Conservation (phyloP, 805 yeast genomes). For the Kodamaea neixiangensis region DNA sequence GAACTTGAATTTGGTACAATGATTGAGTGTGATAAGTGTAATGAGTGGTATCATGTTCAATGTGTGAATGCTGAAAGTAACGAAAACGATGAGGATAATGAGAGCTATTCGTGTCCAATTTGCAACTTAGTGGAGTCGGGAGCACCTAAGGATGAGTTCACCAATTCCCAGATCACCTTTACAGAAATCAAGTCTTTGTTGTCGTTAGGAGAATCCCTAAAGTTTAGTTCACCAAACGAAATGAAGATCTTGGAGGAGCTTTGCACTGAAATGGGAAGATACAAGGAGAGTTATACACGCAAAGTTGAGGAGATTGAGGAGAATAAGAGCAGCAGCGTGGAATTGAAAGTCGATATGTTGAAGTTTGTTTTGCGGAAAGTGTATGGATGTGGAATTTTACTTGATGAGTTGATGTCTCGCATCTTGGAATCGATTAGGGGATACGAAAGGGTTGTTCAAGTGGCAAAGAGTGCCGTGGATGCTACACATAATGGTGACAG, state of each 20-base stretch:
- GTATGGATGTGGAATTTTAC: slow-evolving; percentile 31
- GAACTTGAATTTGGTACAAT: slow-evolving; percentile 59
- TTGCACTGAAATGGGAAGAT: slow-evolving; percentile 12
- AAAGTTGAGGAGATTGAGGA: slow-evolving; percentile 18
- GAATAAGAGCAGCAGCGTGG: neutral
- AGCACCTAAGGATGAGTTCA: slow-evolving; percentile 15
- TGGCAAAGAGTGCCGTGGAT: neutral
- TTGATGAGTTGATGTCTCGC: slow-evolving; percentile 22
- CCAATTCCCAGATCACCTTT: neutral
- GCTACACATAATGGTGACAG: neutral
- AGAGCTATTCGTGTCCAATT: slow-evolving; percentile 31
- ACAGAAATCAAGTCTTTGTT: slow-evolving; percentile 8
- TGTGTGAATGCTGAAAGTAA: slow-evolving; percentile 45
- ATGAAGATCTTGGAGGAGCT: slow-evolving; percentile 20
- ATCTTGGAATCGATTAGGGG: slow-evolving; percentile 18
- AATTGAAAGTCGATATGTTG: slow-evolving; percentile 23
- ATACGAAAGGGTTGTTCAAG: neutral
- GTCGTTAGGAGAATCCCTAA: slow-evolving; percentile 17
- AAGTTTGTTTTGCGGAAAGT: slow-evolving; percentile 29
- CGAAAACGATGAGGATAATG: slow-evolving; percentile 20
- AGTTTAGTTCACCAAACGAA: slow-evolving; percentile 25
- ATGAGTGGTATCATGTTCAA: slow-evolving; percentile 69
- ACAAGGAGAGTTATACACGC: slow-evolving; percentile 4
- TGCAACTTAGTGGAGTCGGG: slow-evolving; percentile 28
- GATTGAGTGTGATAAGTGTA: slow-evolving; percentile 71